A percentile compares a stretch with the other conserved stretches of the same genome.
phyloP scores from a whole-genome alignment of 306 rosid species.

The Elaeagnus macrophylla region DNA sequence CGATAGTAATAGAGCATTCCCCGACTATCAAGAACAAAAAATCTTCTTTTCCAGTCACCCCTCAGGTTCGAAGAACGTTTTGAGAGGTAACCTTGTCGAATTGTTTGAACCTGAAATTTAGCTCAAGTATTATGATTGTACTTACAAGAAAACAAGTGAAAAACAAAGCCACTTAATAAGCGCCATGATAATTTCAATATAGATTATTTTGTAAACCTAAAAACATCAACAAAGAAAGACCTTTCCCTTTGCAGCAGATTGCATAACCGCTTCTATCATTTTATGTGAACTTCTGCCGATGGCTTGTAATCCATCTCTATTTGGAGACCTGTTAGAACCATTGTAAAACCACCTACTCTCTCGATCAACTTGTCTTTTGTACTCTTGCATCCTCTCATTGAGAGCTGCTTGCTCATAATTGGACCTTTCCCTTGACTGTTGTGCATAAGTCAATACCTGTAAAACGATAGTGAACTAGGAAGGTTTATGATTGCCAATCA shows the following conservation, averaged over 20 bases:
- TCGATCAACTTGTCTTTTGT: constrained; percentile 89
- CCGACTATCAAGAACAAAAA: constrained; percentile 98
- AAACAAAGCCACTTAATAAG: constrained; percentile 7
- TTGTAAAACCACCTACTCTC: constrained; percentile 92
- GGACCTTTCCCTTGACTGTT: constrained; percentile 95
- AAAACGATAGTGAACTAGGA: constrained; percentile 20
- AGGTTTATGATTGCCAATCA: constrained; percentile 15
- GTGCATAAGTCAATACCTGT: constrained; percentile 96
- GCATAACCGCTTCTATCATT: constrained; percentile 99
- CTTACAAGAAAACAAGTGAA: neutral
- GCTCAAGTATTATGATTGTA: neutral
- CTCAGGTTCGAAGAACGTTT: constrained; percentile 95
- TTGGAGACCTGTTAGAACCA: constrained; percentile 92
- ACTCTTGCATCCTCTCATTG: constrained; percentile 97
- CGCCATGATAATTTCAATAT: constrained; percentile 3
- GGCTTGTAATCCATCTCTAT: constrained; percentile 97
- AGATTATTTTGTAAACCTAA: constrained; percentile 5
- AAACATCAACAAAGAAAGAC: constrained; percentile 25
- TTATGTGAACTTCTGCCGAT: constrained; percentile 99
- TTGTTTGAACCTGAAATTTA: constrained; percentile 77
- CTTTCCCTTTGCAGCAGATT: constrained; percentile 99
- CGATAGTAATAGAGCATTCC: constrained; percentile 98
- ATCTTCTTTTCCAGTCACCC: constrained; percentile 99
- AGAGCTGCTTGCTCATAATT: constrained; percentile 99
- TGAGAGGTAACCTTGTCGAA: constrained; percentile 99